A percentile compares a stretch with the other conserved stretches of the same genome.
These are phyloP conservation scores for Tolypocladium capitatum DNA, from an alignment of 2,329 filamentous ascomycete species.

Conservation along the genomic window DNA sequence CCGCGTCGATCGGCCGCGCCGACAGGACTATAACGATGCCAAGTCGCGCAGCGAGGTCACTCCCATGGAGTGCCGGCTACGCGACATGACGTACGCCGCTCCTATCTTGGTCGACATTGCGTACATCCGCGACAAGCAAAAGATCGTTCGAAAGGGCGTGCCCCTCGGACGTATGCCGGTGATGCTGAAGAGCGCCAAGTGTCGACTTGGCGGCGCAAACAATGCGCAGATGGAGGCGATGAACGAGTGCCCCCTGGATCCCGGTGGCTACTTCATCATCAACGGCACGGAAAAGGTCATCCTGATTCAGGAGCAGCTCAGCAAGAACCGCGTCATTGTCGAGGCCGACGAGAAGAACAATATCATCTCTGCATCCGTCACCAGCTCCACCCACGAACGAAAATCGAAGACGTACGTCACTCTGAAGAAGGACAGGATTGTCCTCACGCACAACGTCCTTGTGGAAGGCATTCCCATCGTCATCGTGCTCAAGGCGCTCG, in stretches of 20 bases:
- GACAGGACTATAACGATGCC: conserved; percentile 60
- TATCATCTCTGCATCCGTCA: conserved; percentile 89
- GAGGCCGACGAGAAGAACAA: conserved; percentile 87
- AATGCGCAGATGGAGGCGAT: conserved; percentile 82
- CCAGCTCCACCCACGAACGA: conserved; percentile 91
- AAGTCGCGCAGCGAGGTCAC: conserved; percentile 64
- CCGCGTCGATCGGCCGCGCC: conserved; percentile 68
- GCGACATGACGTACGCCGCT: conserved; percentile 96
- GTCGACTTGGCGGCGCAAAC: conserved; percentile 68
- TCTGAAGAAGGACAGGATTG: conserved; percentile 83
- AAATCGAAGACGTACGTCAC: conserved; percentile 97
- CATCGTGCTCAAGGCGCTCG: conserved; percentile 83
- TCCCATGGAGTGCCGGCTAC: conserved; percentile 88
- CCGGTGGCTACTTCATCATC: conserved; percentile 95
- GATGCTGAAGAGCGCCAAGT: conserved; percentile 94
- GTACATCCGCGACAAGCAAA: conserved; percentile 70
- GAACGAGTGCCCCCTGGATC: conserved; percentile 92
- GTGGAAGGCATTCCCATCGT: conserved; percentile 92
- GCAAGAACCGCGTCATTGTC: conserved; percentile 97
- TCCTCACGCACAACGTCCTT: conserved; percentile 83
- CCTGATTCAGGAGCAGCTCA: conserved; percentile 92
- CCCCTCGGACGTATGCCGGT: conserved; percentile 85
- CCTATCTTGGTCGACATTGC: conserved; percentile 88
- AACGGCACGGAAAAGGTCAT: conserved; percentile 98
- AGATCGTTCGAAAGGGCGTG: conserved; percentile 61